Percentiles rank a stretch among this genome's conserved stretches.
phyloP scores from a whole-genome alignment of 768 basidiomycete genomes.

The Tephrocybe sp. region DNA sequence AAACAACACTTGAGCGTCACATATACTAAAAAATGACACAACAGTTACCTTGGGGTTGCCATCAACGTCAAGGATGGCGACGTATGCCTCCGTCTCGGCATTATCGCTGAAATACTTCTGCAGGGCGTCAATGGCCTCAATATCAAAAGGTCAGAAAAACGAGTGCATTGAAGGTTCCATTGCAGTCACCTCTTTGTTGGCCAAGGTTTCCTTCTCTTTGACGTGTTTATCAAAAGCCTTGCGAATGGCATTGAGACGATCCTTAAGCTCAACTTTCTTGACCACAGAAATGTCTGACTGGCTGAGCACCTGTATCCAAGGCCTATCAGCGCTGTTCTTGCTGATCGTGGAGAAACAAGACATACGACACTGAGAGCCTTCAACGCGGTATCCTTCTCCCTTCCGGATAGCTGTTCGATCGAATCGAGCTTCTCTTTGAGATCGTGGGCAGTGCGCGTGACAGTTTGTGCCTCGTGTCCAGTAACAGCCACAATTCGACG shows the following conservation, averaged over 20 bases:
- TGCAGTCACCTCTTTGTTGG: constrained; percentile 69
- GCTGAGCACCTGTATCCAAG: constrained; percentile 70
- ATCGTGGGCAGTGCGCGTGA: constrained; percentile 63
- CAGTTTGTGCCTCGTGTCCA: constrained; percentile 88
- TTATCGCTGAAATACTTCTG: constrained; percentile 77
- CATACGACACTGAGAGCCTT: constrained; percentile 79
- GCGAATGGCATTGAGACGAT: constrained; percentile 66
- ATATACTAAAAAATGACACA: not conserved
- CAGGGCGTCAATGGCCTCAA: constrained; percentile 69
- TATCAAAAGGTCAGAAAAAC: not conserved
- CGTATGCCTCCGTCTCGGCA: constrained; percentile 65
- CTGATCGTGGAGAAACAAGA: constrained; percentile 5
- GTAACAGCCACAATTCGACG: constrained; percentile 94
- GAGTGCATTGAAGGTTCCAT: not conserved
- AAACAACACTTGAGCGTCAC: constrained; percentile 3
- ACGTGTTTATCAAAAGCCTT: constrained; percentile 83
- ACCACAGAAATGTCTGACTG: constrained; percentile 89
- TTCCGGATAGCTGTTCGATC: constrained; percentile 61
- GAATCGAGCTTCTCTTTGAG: constrained; percentile 63
- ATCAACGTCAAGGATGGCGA: constrained; percentile 71
- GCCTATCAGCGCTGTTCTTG: not conserved
- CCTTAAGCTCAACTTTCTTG: constrained; percentile 76
- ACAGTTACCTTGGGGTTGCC: constrained; percentile 79
- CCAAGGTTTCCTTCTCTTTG: constrained; percentile 77
- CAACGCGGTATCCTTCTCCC: constrained; percentile 84